phyloP scores from a whole-genome alignment of 495 filamentous ascomycete species.

The Podospora fimiseda region DNA sequence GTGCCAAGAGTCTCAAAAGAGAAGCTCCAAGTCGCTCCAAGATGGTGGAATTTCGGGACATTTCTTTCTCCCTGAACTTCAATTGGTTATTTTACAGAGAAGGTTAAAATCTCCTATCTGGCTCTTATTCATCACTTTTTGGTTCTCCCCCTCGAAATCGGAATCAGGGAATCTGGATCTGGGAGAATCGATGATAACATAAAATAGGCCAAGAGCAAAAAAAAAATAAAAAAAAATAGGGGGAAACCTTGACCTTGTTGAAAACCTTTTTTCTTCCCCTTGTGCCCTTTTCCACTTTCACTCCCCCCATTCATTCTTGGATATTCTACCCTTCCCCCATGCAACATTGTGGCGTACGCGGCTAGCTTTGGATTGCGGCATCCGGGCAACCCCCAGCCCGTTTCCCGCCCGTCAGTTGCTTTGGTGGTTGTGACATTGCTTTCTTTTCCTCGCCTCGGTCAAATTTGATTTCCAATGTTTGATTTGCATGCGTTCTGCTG shows the following conservation, averaged over 20 bases:
- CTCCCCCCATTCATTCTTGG: not conserved
- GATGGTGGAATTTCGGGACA: slow-evolving; percentile 3
- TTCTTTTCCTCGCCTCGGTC: not conserved
- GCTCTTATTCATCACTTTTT: no score
- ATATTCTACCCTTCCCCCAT: slow-evolving; percentile 1
- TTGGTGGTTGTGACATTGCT: not conserved
- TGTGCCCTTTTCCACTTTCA: not conserved
- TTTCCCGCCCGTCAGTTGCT: not conserved
- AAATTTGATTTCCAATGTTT: not conserved
- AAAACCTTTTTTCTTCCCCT: no score
- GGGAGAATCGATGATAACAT: no score
- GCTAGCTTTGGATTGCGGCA: slow-evolving; percentile 1
- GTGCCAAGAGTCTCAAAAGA: not conserved
- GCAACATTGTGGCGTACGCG: slow-evolving; percentile 1
- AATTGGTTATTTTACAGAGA: not conserved
- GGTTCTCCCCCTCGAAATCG: no score
- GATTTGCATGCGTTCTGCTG: not conserved
- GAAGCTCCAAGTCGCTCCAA: not conserved
- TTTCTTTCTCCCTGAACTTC: not conserved
- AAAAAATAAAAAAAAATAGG: not conserved
- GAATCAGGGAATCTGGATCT: no score
- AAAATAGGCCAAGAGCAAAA: no score
- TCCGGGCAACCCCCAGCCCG: not conserved
- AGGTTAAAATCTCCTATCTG: not conserved
- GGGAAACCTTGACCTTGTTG: not conserved